Evolutionary conservation across 2,329 filamentous ascomycete genomes (phyloP).

Genomic region (Ciborinia camelliae): DNA sequence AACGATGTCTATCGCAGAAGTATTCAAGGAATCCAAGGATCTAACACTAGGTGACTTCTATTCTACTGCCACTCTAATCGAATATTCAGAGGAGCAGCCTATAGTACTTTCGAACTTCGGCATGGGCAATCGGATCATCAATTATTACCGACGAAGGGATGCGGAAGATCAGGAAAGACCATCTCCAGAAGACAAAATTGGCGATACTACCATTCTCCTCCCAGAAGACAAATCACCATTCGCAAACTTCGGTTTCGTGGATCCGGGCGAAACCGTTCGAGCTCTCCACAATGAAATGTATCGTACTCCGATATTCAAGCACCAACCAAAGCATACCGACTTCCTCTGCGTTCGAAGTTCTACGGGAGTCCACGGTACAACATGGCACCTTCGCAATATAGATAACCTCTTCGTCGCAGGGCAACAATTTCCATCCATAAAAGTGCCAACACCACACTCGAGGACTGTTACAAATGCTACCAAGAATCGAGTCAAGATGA

Average conservation of each 20-base stretch:
- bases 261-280: conserved; percentile 83
- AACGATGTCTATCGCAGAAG: conserved; percentile 70
- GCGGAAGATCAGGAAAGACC: conserved; percentile 50
- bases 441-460: conserved; percentile 90
- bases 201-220: conserved; percentile 82
- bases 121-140: conserved; percentile 94
- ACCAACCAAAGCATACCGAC: conserved; percentile 72
- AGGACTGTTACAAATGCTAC: conserved; percentile 94
- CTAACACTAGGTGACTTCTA: conserved; percentile 80
- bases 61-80: conserved; percentile 79
- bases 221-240: conserved; percentile 96
- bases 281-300: conserved; percentile 96
- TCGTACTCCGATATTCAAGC: conserved; percentile 87
- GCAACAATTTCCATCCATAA: conserved; percentile 86
- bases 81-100: conserved; percentile 94
- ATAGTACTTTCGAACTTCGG: conserved; percentile 92
- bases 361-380: conserved; percentile 72
- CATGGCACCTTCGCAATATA: conserved; percentile 82
- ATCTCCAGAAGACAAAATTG: conserved; percentile 61
- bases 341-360: conserved; percentile 83
- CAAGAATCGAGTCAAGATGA: conserved; percentile 95
- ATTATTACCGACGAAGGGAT: conserved; percentile 89
- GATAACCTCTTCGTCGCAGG: conserved; percentile 90
- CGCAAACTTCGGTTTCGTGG: conserved; percentile 88
- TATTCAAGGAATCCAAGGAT: conserved; percentile 78